Evolutionary conservation across 345 rosid species (phyloP), one percentile per base, ranked within the genome.

Genomic region (Linum lewisii): DNA sequence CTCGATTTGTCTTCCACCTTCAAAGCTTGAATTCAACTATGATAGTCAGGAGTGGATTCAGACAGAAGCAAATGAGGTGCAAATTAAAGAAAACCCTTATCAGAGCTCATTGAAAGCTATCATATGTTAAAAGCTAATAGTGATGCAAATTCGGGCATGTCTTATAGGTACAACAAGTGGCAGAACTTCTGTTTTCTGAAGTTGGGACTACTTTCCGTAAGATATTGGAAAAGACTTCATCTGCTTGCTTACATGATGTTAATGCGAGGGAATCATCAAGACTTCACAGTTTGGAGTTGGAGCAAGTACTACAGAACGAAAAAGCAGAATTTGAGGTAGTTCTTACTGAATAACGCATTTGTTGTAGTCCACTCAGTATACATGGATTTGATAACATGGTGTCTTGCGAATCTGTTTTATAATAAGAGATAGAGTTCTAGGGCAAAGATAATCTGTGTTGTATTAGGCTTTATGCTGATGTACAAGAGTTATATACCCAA

Each of bases 281-380:
- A 63, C 45, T 24, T 53, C 56, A 18, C 15, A 20, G 63, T 47
- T 19, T 38, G 13, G 73, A 63, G 63, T 63, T 63, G 29, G 55
- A 32, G 24, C 60, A 54, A 19, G 14, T 63, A 24, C 32, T 69
- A 36, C 57, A 38, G 37, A 69, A 63, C 38, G 68, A 69, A 47
- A 69, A 57, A 32, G 68, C 58, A 58, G 68, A 77, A 52, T 73
- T 60, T 61, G 75, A 63, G 73, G 76, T 66, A 77, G 60, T 25
- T 66, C 20, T 22, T 59, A 52, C 60, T 45, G 8, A 4, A 6
- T n/a, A 20, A 52, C 22, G 14, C 56, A 9, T 9, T 5, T 7
- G 15, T 11, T 42, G 16, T 11, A 42, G 47, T 11, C 9, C 23
- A 52, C 56, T 24, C 4, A 13, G 15, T 52, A 24, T 29, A 21